Evolutionary conservation across 2,329 filamentous ascomycete genomes (phyloP), one percentile per base, ranked within the genome.

Genomic region (Dryadomyces quercivorus): DNA sequence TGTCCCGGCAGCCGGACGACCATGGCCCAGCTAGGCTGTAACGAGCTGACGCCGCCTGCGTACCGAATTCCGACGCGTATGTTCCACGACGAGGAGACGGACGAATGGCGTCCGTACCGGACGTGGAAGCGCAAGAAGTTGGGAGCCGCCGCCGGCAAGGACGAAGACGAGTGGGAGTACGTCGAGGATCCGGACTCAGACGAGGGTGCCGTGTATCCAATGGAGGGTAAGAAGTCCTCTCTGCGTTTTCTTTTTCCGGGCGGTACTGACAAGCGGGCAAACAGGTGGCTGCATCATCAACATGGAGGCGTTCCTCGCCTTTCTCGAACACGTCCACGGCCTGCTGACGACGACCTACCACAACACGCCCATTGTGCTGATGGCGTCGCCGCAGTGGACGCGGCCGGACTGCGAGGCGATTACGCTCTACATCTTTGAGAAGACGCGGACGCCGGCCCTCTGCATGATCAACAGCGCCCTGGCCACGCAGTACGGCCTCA

Each of bases 381-480:
- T 97, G 69, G 81, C 86, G 8, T 88, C 95, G 61, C 91, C 93
- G 4, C 85, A 84, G 61, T 98, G 93, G 92, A 90, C 89, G 4
- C 82, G 86, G 9, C 84, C 86, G 58, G 90, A 96, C 68, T 85
- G 85, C 66, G 92, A 97, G 70, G 80, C 80, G 43, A 84, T 98
- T 60, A 87, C 91, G 15, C 88, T 93, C 59, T 98, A 95, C 73
- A 82, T 97, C 60, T 98, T 98, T 64, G 93, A 98, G 53, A 94
- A 93, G 70, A 95, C 95, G 66, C 93, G 92, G 72, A 93, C 89
- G 0, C 93, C 93, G 0, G 90, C 88, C 0, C 86, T 98, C 52
- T 91, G 86, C 62, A 77, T 97, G 59, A 85, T 98, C 73, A 88
- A 97, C 69, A 86, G 89, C 61, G 91, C 88, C 3, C 72, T 94